Percentiles rank a stretch among this genome's conserved stretches.
phyloP scores from a whole-genome alignment of 202 grass and related monocot species.

The Panicum virgatum region DNA sequence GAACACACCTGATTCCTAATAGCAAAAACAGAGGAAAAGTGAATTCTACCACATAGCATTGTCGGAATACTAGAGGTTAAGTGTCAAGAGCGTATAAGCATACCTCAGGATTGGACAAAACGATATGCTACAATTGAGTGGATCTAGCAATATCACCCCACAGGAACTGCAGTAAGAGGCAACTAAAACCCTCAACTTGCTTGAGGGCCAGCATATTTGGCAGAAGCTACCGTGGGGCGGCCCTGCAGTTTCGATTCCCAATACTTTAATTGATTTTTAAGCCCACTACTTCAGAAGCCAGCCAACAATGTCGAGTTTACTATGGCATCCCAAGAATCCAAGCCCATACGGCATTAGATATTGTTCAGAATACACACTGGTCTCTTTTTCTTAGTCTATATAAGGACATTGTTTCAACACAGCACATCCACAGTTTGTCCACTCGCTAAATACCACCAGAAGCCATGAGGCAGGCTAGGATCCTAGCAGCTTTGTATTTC shows the following conservation, averaged over 20 bases:
- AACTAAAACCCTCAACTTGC: conserved; percentile 25
- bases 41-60: background rate
- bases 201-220: conserved; percentile 1
- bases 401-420: conserved; percentile 23
- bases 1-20: background rate
- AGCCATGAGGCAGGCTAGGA: conserved; percentile 24
- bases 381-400: conserved; percentile 19
- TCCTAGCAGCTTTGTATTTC: background rate
- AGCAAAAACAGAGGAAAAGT: background rate
- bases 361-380: background rate
- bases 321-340: conserved; percentile 25
- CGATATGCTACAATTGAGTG: background rate
- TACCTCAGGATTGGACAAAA: background rate
- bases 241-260: background rate
- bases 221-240: conserved; percentile 17
- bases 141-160: conserved; percentile 9
- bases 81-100: conserved; percentile 1
- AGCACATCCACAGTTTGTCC: background rate
- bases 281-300: conserved; percentile 17
- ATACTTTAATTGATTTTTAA: background rate
- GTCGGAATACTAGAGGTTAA: background rate
- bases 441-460: background rate
- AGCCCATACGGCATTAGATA: background rate
- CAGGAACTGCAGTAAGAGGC: background rate
- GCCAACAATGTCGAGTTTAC: conserved; percentile 1